phyloP scores from a whole-genome alignment of 1,284 basidiomycete species.

The Coriolopsis trogii region DNA sequence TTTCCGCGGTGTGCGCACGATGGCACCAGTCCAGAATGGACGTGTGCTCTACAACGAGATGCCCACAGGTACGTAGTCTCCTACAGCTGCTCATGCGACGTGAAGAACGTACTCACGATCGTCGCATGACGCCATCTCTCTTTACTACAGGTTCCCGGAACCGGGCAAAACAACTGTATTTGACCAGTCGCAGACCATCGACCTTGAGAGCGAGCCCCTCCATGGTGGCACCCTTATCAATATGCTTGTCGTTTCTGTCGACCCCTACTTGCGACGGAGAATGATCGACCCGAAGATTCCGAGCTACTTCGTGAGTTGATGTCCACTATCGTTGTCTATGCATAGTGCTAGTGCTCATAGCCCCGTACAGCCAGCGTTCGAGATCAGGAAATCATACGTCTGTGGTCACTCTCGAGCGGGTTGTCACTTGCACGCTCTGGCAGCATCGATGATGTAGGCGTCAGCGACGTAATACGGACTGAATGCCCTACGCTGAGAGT shows the following conservation, averaged over 20 bases:
- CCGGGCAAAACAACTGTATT: constrained; percentile 47
- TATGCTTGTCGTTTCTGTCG: constrained; percentile 47
- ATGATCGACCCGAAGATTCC: constrained; percentile 35
- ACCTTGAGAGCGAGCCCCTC: constrained; percentile 49
- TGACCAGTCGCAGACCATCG: constrained; percentile 49
- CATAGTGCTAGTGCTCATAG: background rate
- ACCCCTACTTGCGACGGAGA: constrained; percentile 47
- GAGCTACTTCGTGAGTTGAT: constrained; percentile 9
- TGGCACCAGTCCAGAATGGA: background rate
- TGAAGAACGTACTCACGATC: too few species aligned
- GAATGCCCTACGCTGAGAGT: constrained; percentile 39
- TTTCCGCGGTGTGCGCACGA: background rate
- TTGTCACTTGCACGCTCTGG: background rate
- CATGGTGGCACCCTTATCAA: constrained; percentile 57
- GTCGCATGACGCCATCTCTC: too few species aligned
- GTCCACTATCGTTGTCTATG: background rate
- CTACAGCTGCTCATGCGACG: too few species aligned
- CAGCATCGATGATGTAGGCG: constrained; percentile 33
- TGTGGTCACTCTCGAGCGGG: too few species aligned
- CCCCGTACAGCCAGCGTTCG: constrained; percentile 10
- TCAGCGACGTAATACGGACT: constrained; percentile 47
- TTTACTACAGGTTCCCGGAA: constrained; percentile 45
- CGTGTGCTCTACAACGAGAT: background rate
- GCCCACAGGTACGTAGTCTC: too few species aligned
- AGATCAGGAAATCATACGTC: constrained; percentile 18